Percentiles rank a stretch among this genome's conserved stretches.
phyloP scores from a whole-genome alignment of 140 eudicot species.

The Flaveria floridana region DNA sequence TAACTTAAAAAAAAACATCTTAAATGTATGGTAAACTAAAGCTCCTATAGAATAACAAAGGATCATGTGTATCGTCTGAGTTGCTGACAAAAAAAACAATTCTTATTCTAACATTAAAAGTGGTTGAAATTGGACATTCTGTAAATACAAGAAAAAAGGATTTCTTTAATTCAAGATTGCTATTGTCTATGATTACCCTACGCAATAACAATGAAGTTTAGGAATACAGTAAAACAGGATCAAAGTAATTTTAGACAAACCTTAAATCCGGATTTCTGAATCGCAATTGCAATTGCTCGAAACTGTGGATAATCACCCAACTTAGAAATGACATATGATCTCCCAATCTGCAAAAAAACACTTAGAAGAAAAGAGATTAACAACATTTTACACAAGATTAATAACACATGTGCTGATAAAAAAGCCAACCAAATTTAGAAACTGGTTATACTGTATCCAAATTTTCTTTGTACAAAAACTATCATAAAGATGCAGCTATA shows the following conservation, averaged over 20 bases:
- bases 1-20: not conserved
- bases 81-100: not conserved
- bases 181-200: constrained; percentile 1
- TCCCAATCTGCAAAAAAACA: constrained; percentile 59
- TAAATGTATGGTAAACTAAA: not conserved
- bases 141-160: not conserved
- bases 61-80: not conserved
- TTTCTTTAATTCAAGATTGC: not conserved
- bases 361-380: not conserved
- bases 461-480: not conserved
- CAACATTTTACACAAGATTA: not conserved
- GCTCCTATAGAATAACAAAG: not conserved
- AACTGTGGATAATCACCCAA: constrained; percentile 78
- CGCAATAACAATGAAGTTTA: not conserved
- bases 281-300: constrained; percentile 77
- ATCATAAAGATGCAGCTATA: not conserved
- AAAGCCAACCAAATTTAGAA: not conserved
- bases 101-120: not conserved
- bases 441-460: not conserved
- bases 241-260: constrained; percentile 32
- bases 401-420: not conserved
- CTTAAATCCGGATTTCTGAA: constrained; percentile 85
- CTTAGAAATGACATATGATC: constrained; percentile 70
- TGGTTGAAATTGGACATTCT: not conserved
- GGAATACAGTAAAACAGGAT: not conserved